phyloP scores from a whole-genome alignment of 1,284 basidiomycete genomes.

The Heterobasidion irregulare region DNA sequence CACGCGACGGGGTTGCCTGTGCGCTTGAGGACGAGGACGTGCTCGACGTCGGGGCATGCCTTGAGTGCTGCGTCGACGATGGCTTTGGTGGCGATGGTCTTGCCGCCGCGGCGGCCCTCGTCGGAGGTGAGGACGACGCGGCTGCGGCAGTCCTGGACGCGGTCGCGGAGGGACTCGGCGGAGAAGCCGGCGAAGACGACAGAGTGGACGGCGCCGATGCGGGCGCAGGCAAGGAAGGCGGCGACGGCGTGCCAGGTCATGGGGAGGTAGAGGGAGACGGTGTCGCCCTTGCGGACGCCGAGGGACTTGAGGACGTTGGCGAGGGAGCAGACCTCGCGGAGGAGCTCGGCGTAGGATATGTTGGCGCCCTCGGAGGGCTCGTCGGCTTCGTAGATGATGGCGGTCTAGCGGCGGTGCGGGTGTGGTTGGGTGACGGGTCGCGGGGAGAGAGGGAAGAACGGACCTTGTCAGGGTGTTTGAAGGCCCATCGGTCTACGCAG shows the following conservation, averaged over 20 bases:
- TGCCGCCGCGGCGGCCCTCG: slow-evolving; percentile 92
- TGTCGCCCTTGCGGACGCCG: slow-evolving; percentile 95
- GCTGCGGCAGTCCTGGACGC: slow-evolving; percentile 85
- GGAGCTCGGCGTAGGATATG: slow-evolving; percentile 80
- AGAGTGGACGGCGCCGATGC: slow-evolving; percentile 97
- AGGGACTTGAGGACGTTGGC: slow-evolving; percentile 90
- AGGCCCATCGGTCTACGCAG: slow-evolving; percentile 95
- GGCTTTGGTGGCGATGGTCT: slow-evolving; percentile 91
- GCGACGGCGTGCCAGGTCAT: slow-evolving; percentile 94
- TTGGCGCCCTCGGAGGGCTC: slow-evolving; percentile 80
- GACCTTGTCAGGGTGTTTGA: slow-evolving; percentile 85
- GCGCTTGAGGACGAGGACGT: slow-evolving; percentile 85
- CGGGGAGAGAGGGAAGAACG: slow-evolving; percentile 12
- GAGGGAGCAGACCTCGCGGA: slow-evolving; percentile 82
- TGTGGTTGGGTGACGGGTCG: neutral
- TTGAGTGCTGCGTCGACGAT: slow-evolving; percentile 92
- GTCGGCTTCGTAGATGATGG: slow-evolving; percentile 98
- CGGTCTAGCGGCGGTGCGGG: slow-evolving; percentile 39
- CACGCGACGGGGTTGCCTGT: slow-evolving; percentile 85
- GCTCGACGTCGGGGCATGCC: slow-evolving; percentile 80
- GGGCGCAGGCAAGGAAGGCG: slow-evolving; percentile 94
- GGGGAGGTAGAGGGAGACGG: slow-evolving; percentile 84
- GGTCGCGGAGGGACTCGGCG: slow-evolving; percentile 92
- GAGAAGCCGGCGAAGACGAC: slow-evolving; percentile 98
- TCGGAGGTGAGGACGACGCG: slow-evolving; percentile 93